Evolutionary conservation across 768 basidiomycete genomes (phyloP).

Genomic region (Grammothele lineata): DNA sequence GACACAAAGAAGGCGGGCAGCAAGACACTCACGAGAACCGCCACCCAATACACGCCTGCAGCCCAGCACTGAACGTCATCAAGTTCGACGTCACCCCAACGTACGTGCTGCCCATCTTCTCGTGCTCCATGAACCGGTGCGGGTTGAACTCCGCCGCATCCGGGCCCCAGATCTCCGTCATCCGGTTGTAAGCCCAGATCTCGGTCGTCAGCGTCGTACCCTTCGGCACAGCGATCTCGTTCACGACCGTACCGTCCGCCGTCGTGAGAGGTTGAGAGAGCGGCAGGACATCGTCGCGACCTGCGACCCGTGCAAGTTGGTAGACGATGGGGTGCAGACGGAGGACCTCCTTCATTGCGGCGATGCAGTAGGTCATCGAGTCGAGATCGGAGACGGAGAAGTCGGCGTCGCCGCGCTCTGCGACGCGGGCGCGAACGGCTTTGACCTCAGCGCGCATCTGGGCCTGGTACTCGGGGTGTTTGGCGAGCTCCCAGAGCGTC

Average conservation of each 20-base stretch:
- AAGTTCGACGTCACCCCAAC: constrained; percentile 14
- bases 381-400: constrained; percentile 30
- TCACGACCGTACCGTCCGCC: constrained; percentile 21
- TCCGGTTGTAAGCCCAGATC: constrained; percentile 28
- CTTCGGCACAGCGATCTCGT: constrained; percentile 25
- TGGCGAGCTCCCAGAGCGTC: constrained; percentile 27
- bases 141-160: constrained; percentile 30
- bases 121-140: constrained; percentile 20
- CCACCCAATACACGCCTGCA: constrained; percentile 25
- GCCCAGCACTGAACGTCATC: constrained; percentile 12
- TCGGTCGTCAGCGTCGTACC: constrained; percentile 23
- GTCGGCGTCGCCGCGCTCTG: constrained; percentile 23
- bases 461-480: constrained; percentile 22
- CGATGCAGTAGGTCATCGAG: constrained; percentile 28
- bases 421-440: constrained; percentile 18
- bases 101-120: constrained; percentile 15
- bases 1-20: too few species aligned
- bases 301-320: constrained; percentile 22
- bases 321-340: constrained; percentile 31
- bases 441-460: constrained; percentile 27
- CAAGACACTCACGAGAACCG: constrained; percentile 27
- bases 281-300: constrained; percentile 30
- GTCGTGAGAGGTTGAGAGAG: constrained; percentile 28
- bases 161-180: constrained; percentile 27
- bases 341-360: constrained; percentile 31